Base-by-base conservation (phyloP, 495 filamentous ascomycete species). In the Tuber melanosporum region DNA sequence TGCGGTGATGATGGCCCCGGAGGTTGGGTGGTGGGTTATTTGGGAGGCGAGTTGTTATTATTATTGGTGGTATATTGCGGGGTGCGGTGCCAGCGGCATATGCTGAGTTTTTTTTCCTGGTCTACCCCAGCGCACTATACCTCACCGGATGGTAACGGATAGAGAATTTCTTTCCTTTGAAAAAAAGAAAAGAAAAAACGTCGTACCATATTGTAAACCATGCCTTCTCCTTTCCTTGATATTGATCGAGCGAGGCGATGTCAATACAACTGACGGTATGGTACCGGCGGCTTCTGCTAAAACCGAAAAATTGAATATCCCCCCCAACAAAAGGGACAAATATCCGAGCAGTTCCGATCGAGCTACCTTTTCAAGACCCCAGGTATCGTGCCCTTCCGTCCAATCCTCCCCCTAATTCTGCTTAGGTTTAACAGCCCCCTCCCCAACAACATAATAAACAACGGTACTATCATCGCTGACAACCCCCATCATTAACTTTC, bases 371-470 rank as follows among this genome's bases (percentile, higher is more conserved):
- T 26, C n/a, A 10, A n/a, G 22, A 57, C 49, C 47, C 6, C n/a
- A 22, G 6, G 20, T 22, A 49, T 22, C 52, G 3, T 12, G 4
- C 3, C 57, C 26, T 19, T n/a, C 7, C 66, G 26, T 19, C 44
- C 39, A 6, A 46, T 26, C 26, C 19, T 26, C 42, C 41, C 2
- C 12, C 75, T 43, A 99, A 84, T 99, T 99, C 83, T 98, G 95
- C 76, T 96, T 87, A 5, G 96, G 95, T 85, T 98, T 99, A 42
- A 99, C 94, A 71, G 97, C 89, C 3, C 96, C 96, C 84, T 98
- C 95, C 79, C 97, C 94, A 69, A 98, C 89, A 81, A 97, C 89
- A 83, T 99, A 99, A 84, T 97, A 98, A 6, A 95, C 93, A 36
- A 98, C 89, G 3, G 95, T 98, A 70, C 94, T 96, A 84, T 99